Base-by-base conservation (phyloP, 768 basidiomycete genomes). In the Agaricus subrufescens region DNA sequence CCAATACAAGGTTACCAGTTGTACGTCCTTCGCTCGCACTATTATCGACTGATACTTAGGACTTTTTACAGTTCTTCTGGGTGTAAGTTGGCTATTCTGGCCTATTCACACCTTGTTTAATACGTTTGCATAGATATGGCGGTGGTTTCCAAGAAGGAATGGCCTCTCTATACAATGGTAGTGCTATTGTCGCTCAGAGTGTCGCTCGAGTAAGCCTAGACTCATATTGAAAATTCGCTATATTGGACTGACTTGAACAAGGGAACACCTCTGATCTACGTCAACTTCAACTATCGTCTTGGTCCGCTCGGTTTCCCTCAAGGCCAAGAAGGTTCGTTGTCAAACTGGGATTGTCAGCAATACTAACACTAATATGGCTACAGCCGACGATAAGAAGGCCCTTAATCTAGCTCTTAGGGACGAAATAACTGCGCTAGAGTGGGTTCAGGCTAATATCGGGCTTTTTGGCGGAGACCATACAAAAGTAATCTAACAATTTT, bases 391-490 rank as follows among this genome's bases (percentile, higher is more conserved):
- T 14, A 65, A 66, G 2, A 69, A 69, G 8, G 71, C 73, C 0
- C 67, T 78, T 9, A 81, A 80, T 60, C 68, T 81, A 29, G 80
- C 72, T 1, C 66, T 82, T 26, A 71, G 68, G 29, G 81, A 83
- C 58, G 74, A 79, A 60, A 60, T 73, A 15, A 56, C 70, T 30
- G 80, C 78, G 0, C 63, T 81, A 14, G 61, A 72, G 58, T 83
- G 80, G 86, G 76, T 87, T 0, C 81, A 86, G 59, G 65, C 73
- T 19, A 80, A 88, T 60, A 85, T 87, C 45, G 70, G 60, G 15
- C 65, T 65, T 0, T 89, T 87, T 59, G 86, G 87, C 10, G 85
- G 85, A 11, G 81, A 79, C 58, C 72, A 71, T 47, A 44, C 42
- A 23, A 69, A 69, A 60, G 69, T 66, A 30, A 37, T 38, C 23